Evolutionary conservation across 768 basidiomycete genomes (phyloP).

Genomic region (Candolleomyces aberdarensis): DNA sequence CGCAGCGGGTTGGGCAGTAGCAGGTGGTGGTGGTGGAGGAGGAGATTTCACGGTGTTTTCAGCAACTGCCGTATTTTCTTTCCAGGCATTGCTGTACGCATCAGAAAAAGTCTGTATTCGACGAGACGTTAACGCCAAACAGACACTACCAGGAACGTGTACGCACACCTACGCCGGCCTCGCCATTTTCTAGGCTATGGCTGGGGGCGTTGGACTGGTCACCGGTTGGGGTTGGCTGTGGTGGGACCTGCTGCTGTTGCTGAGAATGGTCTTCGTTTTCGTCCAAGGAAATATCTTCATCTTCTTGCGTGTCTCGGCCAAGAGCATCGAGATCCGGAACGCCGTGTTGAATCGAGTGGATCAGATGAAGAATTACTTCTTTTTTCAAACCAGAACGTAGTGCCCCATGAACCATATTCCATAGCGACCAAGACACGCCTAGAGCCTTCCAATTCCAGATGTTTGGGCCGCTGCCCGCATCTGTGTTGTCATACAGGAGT

Average conservation of each 20-base stretch:
- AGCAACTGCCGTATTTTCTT: constrained; percentile 47
- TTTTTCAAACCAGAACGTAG: constrained; percentile 58
- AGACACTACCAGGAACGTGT: background rate
- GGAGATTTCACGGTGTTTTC: constrained; percentile 18
- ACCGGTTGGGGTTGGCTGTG: background rate
- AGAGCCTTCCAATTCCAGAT: constrained; percentile 79
- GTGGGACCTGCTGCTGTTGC: constrained; percentile 1
- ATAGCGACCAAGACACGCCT: constrained; percentile 67
- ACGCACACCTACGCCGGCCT: background rate
- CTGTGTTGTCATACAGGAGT: constrained; percentile 52
- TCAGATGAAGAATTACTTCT: constrained; percentile 57
- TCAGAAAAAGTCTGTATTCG: constrained; percentile 40
- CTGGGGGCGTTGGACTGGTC: background rate
- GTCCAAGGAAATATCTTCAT: background rate
- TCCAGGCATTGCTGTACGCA: constrained; percentile 62
- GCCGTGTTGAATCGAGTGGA: constrained; percentile 57
- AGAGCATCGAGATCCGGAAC: constrained; percentile 32
- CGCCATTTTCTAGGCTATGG: background rate
- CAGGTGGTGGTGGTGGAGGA: constrained; percentile 1
- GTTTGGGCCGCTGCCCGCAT: constrained; percentile 54
- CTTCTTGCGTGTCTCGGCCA: constrained; percentile 8
- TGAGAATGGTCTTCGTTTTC: constrained; percentile 10
- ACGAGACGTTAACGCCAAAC: constrained; percentile 3
- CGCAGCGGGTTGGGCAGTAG: constrained; percentile 5
- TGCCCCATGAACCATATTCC: constrained; percentile 68